Conservation (phyloP, 306 rosid genomes). For the Senna siamea region DNA sequence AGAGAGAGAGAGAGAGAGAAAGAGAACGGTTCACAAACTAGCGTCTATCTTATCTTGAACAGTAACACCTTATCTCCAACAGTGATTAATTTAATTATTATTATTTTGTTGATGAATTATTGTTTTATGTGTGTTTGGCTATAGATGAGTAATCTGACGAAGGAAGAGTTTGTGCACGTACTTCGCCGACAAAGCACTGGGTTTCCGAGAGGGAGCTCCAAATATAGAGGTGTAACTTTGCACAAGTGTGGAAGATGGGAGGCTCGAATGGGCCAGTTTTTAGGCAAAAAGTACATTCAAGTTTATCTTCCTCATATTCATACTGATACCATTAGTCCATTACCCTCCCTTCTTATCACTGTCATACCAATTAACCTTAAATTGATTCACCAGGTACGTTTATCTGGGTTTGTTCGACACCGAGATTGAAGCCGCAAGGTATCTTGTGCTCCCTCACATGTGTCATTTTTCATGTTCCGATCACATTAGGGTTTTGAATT, state of each 20-base stretch:
- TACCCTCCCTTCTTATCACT: slow-evolving; percentile 18
- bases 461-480: neutral
- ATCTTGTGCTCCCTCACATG: slow-evolving; percentile 1
- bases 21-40: too few species aligned
- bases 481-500: slow-evolving; percentile 40
- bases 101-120: neutral
- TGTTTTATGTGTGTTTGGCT: too few species aligned
- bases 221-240: slow-evolving; percentile 97
- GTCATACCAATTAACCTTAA: slow-evolving; percentile 19
- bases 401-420: slow-evolving; percentile 95
- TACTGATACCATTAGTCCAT: too few species aligned
- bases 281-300: slow-evolving; percentile 97
- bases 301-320: too few species aligned
- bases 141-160: slow-evolving; percentile 91
- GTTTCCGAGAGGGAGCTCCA: slow-evolving; percentile 98
- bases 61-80: slow-evolving; percentile 37
- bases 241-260: slow-evolving; percentile 99
- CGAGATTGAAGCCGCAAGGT: slow-evolving; percentile 98
- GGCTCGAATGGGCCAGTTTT: slow-evolving; percentile 97
- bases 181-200: slow-evolving; percentile 99
- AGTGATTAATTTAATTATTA: neutral
- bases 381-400: slow-evolving; percentile 68
- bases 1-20: too few species aligned
- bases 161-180: slow-evolving; percentile 99
- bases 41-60: neutral